Evolutionary conservation across 176 grass and related monocot genomes (phyloP).

Genomic region (Typha latifolia): DNA sequence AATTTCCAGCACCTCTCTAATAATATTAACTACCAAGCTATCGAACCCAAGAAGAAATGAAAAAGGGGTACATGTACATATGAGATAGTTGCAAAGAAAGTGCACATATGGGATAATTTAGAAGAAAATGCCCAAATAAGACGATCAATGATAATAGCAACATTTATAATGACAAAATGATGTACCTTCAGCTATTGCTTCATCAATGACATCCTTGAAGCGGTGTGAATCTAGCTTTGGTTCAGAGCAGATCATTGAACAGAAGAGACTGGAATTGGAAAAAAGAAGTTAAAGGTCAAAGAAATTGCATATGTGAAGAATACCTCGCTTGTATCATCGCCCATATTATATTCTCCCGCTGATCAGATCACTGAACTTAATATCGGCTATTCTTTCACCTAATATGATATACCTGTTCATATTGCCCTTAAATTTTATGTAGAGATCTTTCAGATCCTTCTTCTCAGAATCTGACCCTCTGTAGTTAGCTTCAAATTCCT

Average conservation of each 20-base stretch:
- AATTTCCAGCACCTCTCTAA: neutral
- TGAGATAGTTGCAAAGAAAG: neutral
- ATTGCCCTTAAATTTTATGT: constrained; percentile 63
- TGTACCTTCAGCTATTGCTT: constrained; percentile 82
- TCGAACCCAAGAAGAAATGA: neutral
- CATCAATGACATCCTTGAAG: constrained; percentile 93
- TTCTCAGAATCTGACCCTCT: constrained; percentile 94
- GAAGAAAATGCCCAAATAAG: no score
- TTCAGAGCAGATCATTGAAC: constrained; percentile 90
- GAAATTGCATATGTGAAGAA: neutral
- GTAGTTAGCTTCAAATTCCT: constrained; percentile 91
- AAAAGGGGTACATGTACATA: neutral
- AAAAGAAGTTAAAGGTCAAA: neutral
- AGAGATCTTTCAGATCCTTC: constrained; percentile 86
- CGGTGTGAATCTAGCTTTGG: constrained; percentile 89
- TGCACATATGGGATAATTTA: neutral
- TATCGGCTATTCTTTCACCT: neutral
- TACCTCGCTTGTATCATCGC: neutral
- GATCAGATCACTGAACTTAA: no score
- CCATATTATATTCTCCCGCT: no score
- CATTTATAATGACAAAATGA: neutral
- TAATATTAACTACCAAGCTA: neutral
- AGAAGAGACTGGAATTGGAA: constrained; percentile 54
- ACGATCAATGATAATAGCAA: neutral
- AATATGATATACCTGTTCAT: constrained; percentile 63